Evolutionary conservation across 257 asterid species (phyloP), one percentile per base, ranked within the genome.

Genomic region (Lithospermum erythrorhizon): DNA sequence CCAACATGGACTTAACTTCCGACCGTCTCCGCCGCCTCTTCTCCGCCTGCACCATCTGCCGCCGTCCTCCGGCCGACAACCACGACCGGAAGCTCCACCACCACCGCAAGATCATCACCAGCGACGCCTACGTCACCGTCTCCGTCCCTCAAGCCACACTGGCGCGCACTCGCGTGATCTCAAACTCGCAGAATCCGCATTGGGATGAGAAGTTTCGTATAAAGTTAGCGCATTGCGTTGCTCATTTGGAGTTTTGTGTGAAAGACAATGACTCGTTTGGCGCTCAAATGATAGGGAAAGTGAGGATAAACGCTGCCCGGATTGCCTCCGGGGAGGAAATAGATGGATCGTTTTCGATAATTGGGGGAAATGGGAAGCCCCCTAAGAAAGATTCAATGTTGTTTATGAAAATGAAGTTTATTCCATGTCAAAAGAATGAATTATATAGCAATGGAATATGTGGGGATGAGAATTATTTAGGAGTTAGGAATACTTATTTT

Each of bases 51-150:
- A 82, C 77, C 45, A 65, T 59, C 64, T 86, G 94, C 77, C 58
- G 59, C 15, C n/a, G 73, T 45, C 5, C 73, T 32, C 53, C 51
- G 21, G 21, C 62, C 48, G 19, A 64, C 58, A 11, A 25, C 68
- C 56, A 73, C 68, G 73, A 21, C 23, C 45, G 70, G 64, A 79
- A 82, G 72, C 67, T 76, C 21, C 83, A 78, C 69, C 91, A 71
- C 81, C 94, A 59, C 76, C 79, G 79, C 30, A 83, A 78, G 17
- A 78, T 83, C 41, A 86, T 91, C 69, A 86, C 94, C 24, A 86
- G 90, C 56, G 98, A 91, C 52, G 83, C 98, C 18, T 88, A 88
- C 61, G 96, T 84, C 63, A 79, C 93, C 8, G 85, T 90, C 41
- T 82, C 76, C 7, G 91, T 72, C 18, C 95, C 96, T 0, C 95